Evolutionary conservation across 1,284 basidiomycete species (phyloP), one percentile per base, ranked within the genome.

Genomic region (Papiliotrema nemorosa): DNA sequence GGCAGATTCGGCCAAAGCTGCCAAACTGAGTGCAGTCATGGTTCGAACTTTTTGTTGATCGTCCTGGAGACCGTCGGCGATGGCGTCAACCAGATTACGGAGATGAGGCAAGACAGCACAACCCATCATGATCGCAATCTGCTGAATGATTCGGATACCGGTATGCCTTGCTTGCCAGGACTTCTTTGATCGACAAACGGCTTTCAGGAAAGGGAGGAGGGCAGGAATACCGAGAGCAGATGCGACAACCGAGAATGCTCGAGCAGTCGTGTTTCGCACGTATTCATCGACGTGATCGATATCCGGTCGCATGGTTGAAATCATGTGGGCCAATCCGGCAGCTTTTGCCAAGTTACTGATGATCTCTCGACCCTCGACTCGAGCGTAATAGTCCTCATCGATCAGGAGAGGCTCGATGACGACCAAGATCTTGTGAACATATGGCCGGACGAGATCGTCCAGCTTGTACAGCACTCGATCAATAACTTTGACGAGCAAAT

Each of bases 101-200:
- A 99, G 80, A 74, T 98, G 96, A 16, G 96, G 96, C 3, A 98
- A 82, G 31, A 98, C 88, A n/a, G 94, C 96, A 66, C 94, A 97
- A 20, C 96, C 94, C 92, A 97, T 97, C 92, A 98, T 97, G 70
- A 98, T 96, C 20, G 96, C 93, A 53, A 99, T 98, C 74, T 98
- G 96, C 77, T 99, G 96, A 20, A 98, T 91, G 61, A 98, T 98
- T 67, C 93, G 91, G 66, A 98, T 97, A 76, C 96, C 94, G 2
- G 96, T 98, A 75, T 98, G 96, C 55, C 94, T 85, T 12, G 96
- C 96, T 75, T 98, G 96, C 96, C 96, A 97, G 18, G 92, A 97
- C 78, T 98, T 98, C 77, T 98, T 98, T 51, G 90, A 94, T 52
- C 91, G 86, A 78, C 94, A 98, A 47, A 98, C 93, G 38, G 94